These are phyloP conservation scores for Saposhnikovia divaricata DNA, from an alignment of 129 eudicot genomes.

Conservation along the genomic window DNA sequence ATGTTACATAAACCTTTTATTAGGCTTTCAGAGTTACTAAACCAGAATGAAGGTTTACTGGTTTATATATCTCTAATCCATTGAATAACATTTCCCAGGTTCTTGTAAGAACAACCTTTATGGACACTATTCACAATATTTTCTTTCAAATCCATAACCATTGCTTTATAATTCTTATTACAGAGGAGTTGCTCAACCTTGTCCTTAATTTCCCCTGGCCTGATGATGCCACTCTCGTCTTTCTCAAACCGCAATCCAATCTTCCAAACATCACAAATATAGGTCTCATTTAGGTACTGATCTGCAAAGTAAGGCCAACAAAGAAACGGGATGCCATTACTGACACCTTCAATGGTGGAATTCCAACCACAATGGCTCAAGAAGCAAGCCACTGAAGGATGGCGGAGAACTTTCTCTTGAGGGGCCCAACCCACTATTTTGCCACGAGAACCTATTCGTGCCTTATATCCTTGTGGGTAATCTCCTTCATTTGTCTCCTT, in stretches of 20 bases:
- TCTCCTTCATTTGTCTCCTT: conserved; percentile 3
- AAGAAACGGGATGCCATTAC: conserved; percentile 29
- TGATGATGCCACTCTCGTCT: conserved; percentile 9
- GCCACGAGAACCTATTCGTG: conserved; percentile 19
- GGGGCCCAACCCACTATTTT: conserved; percentile 41
- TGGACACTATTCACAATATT: neutral
- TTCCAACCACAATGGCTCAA: conserved; percentile 47
- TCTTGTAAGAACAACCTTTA: conserved; percentile 5
- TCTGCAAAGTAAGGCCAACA: conserved; percentile 43
- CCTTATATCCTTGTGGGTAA: conserved; percentile 25
- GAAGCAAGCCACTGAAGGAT: conserved; percentile 34
- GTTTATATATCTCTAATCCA: neutral
- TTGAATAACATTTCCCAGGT: neutral
- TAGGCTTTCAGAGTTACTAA: too few relatives aligned
- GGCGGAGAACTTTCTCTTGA: conserved; percentile 31
- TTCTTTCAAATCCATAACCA: conserved; percentile 1
- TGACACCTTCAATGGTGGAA: conserved; percentile 28
- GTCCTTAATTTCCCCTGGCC: conserved; percentile 9
- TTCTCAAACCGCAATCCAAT: conserved; percentile 21
- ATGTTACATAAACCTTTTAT: too few relatives aligned
- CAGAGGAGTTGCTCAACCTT: conserved; percentile 11
- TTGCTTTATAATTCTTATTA: neutral
- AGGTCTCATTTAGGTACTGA: conserved; percentile 24
- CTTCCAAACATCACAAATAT: conserved; percentile 26
- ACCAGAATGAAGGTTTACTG: too few relatives aligned